phyloP scores from a whole-genome alignment of 2,329 filamentous ascomycete genomes.

The Penicillium sp. region DNA sequence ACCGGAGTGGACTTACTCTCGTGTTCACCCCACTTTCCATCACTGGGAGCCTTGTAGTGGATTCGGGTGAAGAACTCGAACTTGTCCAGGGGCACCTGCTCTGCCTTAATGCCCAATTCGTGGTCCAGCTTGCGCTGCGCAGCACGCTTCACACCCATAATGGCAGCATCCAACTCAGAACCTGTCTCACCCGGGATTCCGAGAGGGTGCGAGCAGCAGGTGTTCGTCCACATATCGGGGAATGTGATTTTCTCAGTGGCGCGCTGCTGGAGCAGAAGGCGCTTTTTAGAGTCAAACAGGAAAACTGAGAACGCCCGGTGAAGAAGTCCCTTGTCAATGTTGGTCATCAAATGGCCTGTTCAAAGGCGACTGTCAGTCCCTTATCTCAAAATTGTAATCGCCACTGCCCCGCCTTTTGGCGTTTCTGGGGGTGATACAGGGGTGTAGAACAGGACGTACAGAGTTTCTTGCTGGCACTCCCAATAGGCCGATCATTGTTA shows the following conservation, averaged over 20 bases:
- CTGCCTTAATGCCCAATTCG: constrained; percentile 84
- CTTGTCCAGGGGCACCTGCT: constrained; percentile 84
- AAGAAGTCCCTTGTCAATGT: constrained; percentile 92
- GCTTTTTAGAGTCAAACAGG: constrained; percentile 91
- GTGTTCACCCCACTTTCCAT: constrained; percentile 98
- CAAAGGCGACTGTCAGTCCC: constrained; percentile 11
- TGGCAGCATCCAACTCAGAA: constrained; percentile 69
- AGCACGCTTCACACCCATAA: constrained; percentile 83
- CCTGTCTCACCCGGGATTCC: constrained; percentile 90
- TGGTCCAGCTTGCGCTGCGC: constrained; percentile 92
- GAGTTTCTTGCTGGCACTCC: constrained; percentile 95
- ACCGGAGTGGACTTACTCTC: constrained; percentile 64
- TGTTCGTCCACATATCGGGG: constrained; percentile 99
- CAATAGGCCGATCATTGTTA: constrained; percentile 86
- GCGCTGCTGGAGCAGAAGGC: constrained; percentile 90
- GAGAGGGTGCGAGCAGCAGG: constrained; percentile 96
- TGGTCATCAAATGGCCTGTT: constrained; percentile 93
- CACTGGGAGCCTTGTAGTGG: constrained; percentile 95
- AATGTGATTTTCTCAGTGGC: constrained; percentile 98
- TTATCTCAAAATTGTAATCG: neutral
- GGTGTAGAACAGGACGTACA: constrained; percentile 57
- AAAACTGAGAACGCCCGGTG: constrained; percentile 98
- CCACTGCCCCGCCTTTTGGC: constrained; percentile 10
- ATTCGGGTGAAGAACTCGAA: constrained; percentile 95
- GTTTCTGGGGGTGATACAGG: neutral